Evolutionary conservation across 2,329 filamentous ascomycete species (phyloP), one percentile per base, ranked within the genome.

Genomic region (Zalaria obscura): DNA sequence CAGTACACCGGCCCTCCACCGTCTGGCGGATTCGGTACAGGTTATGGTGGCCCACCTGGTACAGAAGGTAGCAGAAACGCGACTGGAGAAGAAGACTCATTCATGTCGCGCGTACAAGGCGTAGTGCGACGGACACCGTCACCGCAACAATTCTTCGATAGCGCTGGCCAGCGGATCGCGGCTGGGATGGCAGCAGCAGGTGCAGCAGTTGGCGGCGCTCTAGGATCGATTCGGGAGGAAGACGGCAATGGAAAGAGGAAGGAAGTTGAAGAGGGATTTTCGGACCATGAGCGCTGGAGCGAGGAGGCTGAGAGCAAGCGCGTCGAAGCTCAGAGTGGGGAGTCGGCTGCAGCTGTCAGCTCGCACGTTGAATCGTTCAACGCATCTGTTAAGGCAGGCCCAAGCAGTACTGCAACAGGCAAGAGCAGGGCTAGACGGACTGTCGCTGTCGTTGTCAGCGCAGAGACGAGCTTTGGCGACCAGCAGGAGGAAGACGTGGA

Each of bases 401-500:
- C 29, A 32, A 27, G 36, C 11, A 10, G 40, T 10, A 26, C 29
- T 7, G 29, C 29, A 52, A 39, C 29, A 32, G 46, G 46, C 40
- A 51, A 51, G 45, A 42, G 55, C 10, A 48, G 47, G 41, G 56
- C 55, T 42, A 60, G 61, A 54, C 91, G 80, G 67, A 86, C 78
- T 0, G 83, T 95, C n/a, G 87, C 80, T 5, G 76, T 96, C 52
- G 81, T 95, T 9, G 78, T 95, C 8, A 93, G 85, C 43, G 86
- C 88, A 3, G 84, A 91, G 54, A 68, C 73, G 25, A 67, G 71
- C 31, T 56, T 73, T 33, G 72, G 77, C 34, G 66, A 71, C 32
- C 61, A 54, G 11, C 75, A 77, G 34, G 63, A 66, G 25, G 62
- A 65, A 28, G 74, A 78, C 5, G 73, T 55, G 63, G 68, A 45